Conservation (phyloP, 768 basidiomycete genomes). For the Leccinum sublutescens region DNA sequence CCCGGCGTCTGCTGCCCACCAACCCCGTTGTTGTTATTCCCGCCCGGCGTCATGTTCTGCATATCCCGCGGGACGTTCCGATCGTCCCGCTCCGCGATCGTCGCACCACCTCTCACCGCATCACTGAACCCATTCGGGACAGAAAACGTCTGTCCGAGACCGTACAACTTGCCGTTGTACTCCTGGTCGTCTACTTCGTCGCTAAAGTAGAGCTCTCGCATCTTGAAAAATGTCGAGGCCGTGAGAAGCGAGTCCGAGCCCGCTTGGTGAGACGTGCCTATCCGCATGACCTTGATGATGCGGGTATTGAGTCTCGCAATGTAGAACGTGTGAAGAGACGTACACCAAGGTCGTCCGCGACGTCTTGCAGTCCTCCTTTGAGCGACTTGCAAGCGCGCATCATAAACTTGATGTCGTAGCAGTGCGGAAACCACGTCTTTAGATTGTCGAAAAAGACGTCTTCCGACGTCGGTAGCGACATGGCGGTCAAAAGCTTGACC, state of each 20-base stretch:
- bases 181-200: slow-evolving; percentile 82
- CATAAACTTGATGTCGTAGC: slow-evolving; percentile 98
- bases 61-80: slow-evolving; percentile 46
- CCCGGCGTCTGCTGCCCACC: slow-evolving; percentile 33
- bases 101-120: slow-evolving; percentile 65
- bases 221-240: slow-evolving; percentile 93
- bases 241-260: slow-evolving; percentile 97
- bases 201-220: slow-evolving; percentile 89
- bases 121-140: slow-evolving; percentile 65
- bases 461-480: slow-evolving; percentile 86
- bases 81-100: slow-evolving; percentile 81
- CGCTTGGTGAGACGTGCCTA: slow-evolving; percentile 91
- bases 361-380: slow-evolving; percentile 89
- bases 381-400: slow-evolving; percentile 83
- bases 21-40: slow-evolving; percentile 26
- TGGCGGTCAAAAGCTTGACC: slow-evolving; percentile 85
- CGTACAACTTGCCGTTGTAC: slow-evolving; percentile 81
- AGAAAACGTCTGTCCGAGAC: slow-evolving; percentile 77
- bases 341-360: slow-evolving; percentile 94
- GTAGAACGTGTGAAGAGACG: slow-evolving; percentile 29
- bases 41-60: slow-evolving; percentile 58
- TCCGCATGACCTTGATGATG: slow-evolving; percentile 68
- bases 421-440: slow-evolving; percentile 89
- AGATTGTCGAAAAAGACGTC: slow-evolving; percentile 87
- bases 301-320: not conserved